Evolutionary conservation across 345 rosid genomes (phyloP).

Genomic region (Lepidium didymum): DNA sequence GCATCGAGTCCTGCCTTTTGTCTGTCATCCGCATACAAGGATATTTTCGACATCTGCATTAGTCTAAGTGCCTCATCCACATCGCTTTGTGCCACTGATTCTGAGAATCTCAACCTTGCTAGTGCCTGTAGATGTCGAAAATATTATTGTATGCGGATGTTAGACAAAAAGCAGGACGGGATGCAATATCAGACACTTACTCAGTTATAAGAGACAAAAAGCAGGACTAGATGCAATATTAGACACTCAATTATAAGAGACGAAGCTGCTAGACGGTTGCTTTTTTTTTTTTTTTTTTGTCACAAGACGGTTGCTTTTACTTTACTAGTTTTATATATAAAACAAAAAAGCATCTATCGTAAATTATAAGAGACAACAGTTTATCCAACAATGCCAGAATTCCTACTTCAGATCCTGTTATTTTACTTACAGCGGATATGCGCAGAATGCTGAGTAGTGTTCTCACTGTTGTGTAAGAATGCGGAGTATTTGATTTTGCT

Average conservation of each 20-base stretch:
- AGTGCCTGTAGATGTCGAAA: conserved; percentile 63
- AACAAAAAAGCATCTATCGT: too few relatives aligned
- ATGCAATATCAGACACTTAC: conserved; percentile 94
- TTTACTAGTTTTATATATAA: too few relatives aligned
- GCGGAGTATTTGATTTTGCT: conserved; percentile 80
- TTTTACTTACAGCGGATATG: conserved; percentile 77
- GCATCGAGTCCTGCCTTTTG: conserved; percentile 92
- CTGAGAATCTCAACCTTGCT: conserved; percentile 93
- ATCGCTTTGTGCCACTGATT: conserved; percentile 91
- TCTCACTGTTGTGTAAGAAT: conserved; percentile 91
- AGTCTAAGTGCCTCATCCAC: conserved; percentile 95
- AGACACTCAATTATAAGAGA: too few relatives aligned
- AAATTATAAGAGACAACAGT: too few relatives aligned
- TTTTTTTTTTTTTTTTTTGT: too few relatives aligned
- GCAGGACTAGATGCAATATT: too few relatives aligned
- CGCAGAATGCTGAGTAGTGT: conserved; percentile 93
- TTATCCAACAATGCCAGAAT: too few relatives aligned
- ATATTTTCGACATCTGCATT: conserved; percentile 99
- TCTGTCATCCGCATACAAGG: conserved; percentile 88
- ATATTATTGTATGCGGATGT: conserved; percentile 94
- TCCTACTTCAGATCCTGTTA: background rate
- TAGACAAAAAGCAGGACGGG: conserved; percentile 78
- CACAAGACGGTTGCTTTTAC: too few relatives aligned
- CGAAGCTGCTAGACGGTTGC: too few relatives aligned
- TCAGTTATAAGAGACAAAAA: conserved; percentile 83